Evolutionary conservation across 2,329 filamentous ascomycete genomes (phyloP).

Genomic region (Hypomyces rosellus): DNA sequence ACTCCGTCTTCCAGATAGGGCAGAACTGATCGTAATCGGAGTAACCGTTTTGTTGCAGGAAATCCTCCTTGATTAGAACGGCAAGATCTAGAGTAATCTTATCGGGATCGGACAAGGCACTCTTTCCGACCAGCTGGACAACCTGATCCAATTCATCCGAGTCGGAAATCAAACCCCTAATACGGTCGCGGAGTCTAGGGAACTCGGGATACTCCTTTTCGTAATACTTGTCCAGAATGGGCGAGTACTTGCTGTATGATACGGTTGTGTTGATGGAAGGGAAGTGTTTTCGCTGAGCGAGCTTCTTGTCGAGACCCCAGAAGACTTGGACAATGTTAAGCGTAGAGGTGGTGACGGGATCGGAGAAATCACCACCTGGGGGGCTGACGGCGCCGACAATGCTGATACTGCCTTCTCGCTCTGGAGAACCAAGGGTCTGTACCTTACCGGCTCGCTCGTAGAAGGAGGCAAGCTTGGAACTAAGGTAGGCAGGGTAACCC

Average conservation of each 20-base stretch:
- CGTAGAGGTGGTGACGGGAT: conserved; percentile 90
- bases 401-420: conserved; percentile 85
- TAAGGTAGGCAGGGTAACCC: conserved; percentile 96
- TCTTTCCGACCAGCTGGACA: conserved; percentile 96
- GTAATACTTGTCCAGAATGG: conserved; percentile 84
- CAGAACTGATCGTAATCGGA: conserved; percentile 99
- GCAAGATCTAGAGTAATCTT: conserved; percentile 97
- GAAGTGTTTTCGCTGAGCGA: conserved; percentile 98
- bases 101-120: conserved; percentile 88
- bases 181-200: conserved; percentile 82
- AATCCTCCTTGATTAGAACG: conserved; percentile 92
- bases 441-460: conserved; percentile 96
- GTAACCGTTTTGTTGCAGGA: conserved; percentile 98
- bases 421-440: conserved; percentile 77
- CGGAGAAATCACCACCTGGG: conserved; percentile 97
- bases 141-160: conserved; percentile 98
- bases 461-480: conserved; percentile 96
- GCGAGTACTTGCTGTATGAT: conserved; percentile 96
- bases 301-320: conserved; percentile 99
- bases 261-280: conserved; percentile 92
- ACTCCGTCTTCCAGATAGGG: conserved; percentile 98
- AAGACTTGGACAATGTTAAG: conserved; percentile 98
- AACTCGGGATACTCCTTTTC: conserved; percentile 92
- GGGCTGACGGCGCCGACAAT: conserved; percentile 97
- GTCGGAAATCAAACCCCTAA: conserved; percentile 88